Percentiles rank a stretch among this genome's conserved stretches.
Conservation (phyloP, 2,329 filamentous ascomycete genomes). For the Fusarium pseudocircinatum region DNA sequence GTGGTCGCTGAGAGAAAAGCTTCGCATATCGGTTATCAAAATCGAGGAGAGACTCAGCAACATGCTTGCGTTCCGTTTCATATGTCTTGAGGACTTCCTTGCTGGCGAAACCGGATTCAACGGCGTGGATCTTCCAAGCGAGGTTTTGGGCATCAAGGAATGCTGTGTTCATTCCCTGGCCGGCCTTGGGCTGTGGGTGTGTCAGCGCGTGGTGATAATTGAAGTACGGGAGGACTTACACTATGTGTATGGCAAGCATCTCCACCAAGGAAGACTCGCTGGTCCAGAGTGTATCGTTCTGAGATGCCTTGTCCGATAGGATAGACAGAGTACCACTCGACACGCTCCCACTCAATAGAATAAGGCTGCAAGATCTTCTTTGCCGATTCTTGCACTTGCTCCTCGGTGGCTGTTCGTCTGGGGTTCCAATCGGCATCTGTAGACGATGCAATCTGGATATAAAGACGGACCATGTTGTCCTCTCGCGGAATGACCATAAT, state of each 20-base stretch:
- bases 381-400: slow-evolving; percentile 71
- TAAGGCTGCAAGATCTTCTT: slow-evolving; percentile 74
- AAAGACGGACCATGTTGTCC: slow-evolving; percentile 73
- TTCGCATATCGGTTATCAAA: slow-evolving; percentile 93
- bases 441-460: slow-evolving; percentile 73
- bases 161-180: slow-evolving; percentile 83
- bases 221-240: slow-evolving; percentile 59
- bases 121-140: slow-evolving; percentile 95
- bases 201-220: slow-evolving; percentile 12
- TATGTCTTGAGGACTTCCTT: slow-evolving; percentile 84
- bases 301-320: slow-evolving; percentile 80
- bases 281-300: slow-evolving; percentile 72
- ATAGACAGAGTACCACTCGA: slow-evolving; percentile 81
- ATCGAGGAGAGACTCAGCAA: slow-evolving; percentile 83
- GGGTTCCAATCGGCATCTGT: slow-evolving; percentile 70
- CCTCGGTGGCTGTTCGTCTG: slow-evolving; percentile 69
- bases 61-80: slow-evolving; percentile 83
- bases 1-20: slow-evolving; percentile 83
- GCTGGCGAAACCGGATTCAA: slow-evolving; percentile 82
- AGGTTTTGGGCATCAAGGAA: slow-evolving; percentile 87
- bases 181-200: slow-evolving; percentile 73
- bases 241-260: slow-evolving; percentile 85
- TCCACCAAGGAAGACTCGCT: slow-evolving; percentile 78
- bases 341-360: slow-evolving; percentile 71
- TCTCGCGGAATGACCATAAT: slow-evolving; percentile 84